Evolutionary conservation across 352 stramenopile genomes (phyloP).

Genomic region (Blastocystis sp.): DNA sequence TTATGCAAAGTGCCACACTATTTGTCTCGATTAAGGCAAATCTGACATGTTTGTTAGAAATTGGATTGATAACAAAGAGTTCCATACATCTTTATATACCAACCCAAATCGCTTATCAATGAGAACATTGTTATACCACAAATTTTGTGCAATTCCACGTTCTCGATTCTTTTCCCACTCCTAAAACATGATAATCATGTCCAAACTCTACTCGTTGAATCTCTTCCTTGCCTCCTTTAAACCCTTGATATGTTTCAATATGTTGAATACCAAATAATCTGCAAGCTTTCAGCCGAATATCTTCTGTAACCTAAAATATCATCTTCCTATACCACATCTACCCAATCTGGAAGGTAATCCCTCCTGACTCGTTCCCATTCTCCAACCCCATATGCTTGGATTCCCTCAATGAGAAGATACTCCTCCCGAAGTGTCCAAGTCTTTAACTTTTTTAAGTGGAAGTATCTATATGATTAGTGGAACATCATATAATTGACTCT

Average conservation of each 20-base stretch:
- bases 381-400: conserved; percentile 35
- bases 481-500: neutral
- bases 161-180: conserved; percentile 36
- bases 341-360: conserved; percentile 49
- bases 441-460: conserved; percentile 57
- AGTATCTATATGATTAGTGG: neutral
- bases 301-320: conserved; percentile 38
- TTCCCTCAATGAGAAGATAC: conserved; percentile 35
- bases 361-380: conserved; percentile 48
- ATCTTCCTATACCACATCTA: neutral
- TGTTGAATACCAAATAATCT: conserved; percentile 37
- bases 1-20: conserved; percentile 36
- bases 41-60: too few species aligned
- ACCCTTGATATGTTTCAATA: conserved; percentile 32
- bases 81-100: neutral
- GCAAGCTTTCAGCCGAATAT: conserved; percentile 54
- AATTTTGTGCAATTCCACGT: neutral
- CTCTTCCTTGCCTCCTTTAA: conserved; percentile 21
- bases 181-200: neutral
- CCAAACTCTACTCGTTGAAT: neutral
- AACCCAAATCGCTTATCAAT: conserved; percentile 58
- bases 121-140: conserved; percentile 39
- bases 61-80: conserved; percentile 1
- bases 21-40: neutral
- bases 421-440: conserved; percentile 43